Conservation (phyloP, 2,329 filamentous ascomycete species). For the Massarina eburnea region DNA sequence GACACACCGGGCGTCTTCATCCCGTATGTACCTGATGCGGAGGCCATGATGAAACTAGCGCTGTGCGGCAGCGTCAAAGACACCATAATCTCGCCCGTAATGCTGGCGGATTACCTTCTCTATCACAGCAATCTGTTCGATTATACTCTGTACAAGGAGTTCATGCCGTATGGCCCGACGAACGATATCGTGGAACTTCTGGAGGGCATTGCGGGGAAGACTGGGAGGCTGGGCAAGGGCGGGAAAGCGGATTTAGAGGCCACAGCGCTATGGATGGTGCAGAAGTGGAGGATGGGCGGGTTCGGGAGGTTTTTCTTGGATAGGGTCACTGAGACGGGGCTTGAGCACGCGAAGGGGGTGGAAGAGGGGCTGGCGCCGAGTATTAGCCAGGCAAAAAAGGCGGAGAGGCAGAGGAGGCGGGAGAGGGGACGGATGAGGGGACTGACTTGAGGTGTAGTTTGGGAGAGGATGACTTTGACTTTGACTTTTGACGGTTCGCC, state of each 20-base stretch:
- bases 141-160: conserved; percentile 64
- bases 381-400: conserved; percentile 69
- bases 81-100: conserved; percentile 74
- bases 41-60: conserved; percentile 93
- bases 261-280: conserved; percentile 77
- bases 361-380: conserved; percentile 56
- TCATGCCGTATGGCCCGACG: conserved; percentile 67
- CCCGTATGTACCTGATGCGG: conserved; percentile 81
- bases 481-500: neutral
- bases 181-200: conserved; percentile 81
- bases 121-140: conserved; percentile 75
- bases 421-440: conserved; percentile 15
- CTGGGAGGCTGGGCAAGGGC: conserved; percentile 74
- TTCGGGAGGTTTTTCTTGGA: conserved; percentile 81
- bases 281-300: conserved; percentile 76
- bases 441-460: neutral
- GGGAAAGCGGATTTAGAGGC: conserved; percentile 70
- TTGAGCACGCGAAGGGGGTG: conserved; percentile 55
- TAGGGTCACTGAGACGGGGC: conserved; percentile 63
- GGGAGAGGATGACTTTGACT: neutral
- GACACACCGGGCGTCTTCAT: conserved; percentile 97
- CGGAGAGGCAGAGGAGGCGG: conserved; percentile 58
- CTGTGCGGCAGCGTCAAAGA: conserved; percentile 90
- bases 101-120: conserved; percentile 86
- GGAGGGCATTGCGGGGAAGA: conserved; percentile 68